A percentile compares a stretch with the other conserved stretches of the same genome.
Conservation (phyloP, 2,329 filamentous ascomycete species). For the Apiospora marii region DNA sequence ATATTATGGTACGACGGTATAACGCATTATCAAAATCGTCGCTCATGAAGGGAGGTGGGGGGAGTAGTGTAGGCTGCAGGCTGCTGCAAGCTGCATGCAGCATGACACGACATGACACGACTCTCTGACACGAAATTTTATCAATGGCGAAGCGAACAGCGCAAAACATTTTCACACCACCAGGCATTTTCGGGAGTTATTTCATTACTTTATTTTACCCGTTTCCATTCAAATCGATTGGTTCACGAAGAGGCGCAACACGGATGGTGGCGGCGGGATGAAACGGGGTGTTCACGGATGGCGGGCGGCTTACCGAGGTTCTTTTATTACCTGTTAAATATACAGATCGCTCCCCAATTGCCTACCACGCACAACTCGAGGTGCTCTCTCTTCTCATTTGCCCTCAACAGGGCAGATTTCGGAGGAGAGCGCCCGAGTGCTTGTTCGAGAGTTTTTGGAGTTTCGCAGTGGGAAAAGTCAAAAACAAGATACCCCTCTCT, state of each 20-base stretch:
- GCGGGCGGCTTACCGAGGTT: background rate
- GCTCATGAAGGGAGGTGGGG: background rate
- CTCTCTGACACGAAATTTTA: conserved; percentile 6
- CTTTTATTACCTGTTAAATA: background rate
- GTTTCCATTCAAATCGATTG: conserved; percentile 7
- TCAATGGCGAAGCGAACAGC: conserved; percentile 10
- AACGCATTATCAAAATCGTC: background rate
- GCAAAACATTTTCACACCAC: background rate
- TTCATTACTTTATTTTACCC: background rate
- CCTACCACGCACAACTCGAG: background rate
- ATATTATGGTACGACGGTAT: background rate
- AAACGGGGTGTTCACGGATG: background rate
- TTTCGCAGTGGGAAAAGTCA: background rate
- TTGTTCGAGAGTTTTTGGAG: conserved; percentile 2
- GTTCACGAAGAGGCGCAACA: background rate
- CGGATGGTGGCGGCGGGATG: background rate
- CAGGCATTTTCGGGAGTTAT: conserved; percentile 7
- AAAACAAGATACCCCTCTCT: conserved; percentile 4
- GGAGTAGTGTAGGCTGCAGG: background rate
- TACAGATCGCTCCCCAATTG: background rate
- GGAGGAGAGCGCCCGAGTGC: background rate
- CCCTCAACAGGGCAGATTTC: background rate
- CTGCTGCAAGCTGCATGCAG: conserved; percentile 18
- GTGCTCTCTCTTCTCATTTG: background rate
- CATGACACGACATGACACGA: conserved; percentile 21